phyloP scores from a whole-genome alignment of 441 rosid species.

The Erodium trifolium region DNA sequence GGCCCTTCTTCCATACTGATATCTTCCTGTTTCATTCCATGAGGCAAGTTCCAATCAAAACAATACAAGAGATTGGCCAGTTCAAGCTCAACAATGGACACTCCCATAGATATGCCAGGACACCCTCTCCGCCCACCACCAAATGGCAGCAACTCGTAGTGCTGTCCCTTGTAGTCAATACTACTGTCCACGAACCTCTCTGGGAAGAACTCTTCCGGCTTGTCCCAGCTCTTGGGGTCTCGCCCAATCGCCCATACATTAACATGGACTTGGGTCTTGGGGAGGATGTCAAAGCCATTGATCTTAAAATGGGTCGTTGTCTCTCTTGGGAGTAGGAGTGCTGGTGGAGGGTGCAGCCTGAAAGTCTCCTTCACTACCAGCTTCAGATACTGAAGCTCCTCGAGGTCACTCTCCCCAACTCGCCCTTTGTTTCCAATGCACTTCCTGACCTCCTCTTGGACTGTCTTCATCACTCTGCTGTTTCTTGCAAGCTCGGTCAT shows the following conservation, averaged over 20 bases:
- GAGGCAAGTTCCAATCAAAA: not conserved
- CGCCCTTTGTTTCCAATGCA: conserved; percentile 22
- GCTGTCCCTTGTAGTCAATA: not conserved
- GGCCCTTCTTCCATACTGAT: not conserved
- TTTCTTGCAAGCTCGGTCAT: conserved; percentile 29
- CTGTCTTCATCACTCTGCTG: conserved; percentile 35
- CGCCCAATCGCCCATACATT: not conserved
- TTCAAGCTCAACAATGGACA: not conserved
- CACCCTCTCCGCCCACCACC: not conserved
- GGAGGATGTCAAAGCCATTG: conserved; percentile 12
- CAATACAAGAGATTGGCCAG: not conserved
- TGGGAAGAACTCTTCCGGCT: not conserved
- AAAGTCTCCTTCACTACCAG: conserved; percentile 47
- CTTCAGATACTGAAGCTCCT: conserved; percentile 32
- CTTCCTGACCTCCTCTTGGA: conserved; percentile 35
- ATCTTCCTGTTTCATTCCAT: not conserved
- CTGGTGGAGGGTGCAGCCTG: conserved; percentile 10
- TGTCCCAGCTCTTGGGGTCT: not conserved
- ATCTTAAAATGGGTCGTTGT: conserved; percentile 30
- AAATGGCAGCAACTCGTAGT: not conserved
- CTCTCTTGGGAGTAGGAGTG: conserved; percentile 42
- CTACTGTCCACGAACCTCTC: not conserved
- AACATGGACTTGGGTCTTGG: not conserved
- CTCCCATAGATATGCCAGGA: not conserved
- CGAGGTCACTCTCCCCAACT: conserved; percentile 24